A percentile compares a stretch with the other conserved stretches of the same genome.
Evolutionary conservation across 169 alveolate genomes (phyloP).

Genomic region (Cyclospora cayetanensis): DNA sequence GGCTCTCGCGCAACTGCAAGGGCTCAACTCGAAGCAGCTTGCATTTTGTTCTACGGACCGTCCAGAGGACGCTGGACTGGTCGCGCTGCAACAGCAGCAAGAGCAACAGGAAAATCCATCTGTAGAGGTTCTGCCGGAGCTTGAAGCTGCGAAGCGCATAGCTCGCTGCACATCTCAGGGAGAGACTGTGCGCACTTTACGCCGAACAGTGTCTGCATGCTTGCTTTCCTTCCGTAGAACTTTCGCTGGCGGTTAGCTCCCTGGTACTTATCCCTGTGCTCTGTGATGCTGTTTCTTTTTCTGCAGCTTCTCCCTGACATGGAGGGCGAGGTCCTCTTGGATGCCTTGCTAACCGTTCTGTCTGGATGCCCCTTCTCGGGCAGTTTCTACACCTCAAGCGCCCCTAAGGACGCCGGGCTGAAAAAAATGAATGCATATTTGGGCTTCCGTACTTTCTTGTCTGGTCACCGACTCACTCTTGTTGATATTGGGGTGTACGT

Average conservation of each 20-base stretch:
- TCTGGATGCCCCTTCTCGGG: background rate
- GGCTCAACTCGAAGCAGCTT: background rate
- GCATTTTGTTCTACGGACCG: background rate
- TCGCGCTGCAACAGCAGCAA: background rate
- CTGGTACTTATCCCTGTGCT: background rate
- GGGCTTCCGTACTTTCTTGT: slow-evolving; percentile 27
- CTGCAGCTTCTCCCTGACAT: background rate
- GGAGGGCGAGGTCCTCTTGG: background rate
- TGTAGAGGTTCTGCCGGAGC: background rate
- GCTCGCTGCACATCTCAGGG: background rate
- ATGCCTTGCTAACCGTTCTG: background rate
- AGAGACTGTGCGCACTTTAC: background rate
- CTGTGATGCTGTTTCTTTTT: background rate
- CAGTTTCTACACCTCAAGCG: background rate
- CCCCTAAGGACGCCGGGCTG: background rate
- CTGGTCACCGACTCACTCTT: slow-evolving; percentile 29
- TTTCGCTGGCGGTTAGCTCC: no score
- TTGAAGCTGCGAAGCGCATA: slow-evolving; percentile 13
- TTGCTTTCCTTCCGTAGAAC: no score
- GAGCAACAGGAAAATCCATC: background rate
- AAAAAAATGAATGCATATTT: background rate
- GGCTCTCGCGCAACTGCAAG: background rate
- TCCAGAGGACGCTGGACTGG: background rate
- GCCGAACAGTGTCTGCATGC: background rate
- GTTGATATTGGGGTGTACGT: slow-evolving; percentile 50